Conservation (phyloP, 768 basidiomycete species). For the Termitomyces sp. region DNA sequence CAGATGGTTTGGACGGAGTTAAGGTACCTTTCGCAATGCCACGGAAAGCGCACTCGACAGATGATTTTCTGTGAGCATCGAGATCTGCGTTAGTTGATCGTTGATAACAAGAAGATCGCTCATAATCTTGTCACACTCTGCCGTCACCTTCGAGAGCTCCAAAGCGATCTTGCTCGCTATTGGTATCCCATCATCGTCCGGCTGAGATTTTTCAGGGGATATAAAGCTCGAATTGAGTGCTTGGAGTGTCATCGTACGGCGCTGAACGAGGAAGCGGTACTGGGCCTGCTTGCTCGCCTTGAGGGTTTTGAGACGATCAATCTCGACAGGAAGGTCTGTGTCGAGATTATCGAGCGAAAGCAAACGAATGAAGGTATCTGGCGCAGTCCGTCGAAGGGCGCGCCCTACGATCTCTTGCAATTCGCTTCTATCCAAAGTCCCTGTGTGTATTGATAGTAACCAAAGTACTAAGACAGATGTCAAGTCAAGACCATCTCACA, state of each 20-base stretch:
- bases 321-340: slow-evolving; percentile 52
- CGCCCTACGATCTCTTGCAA: slow-evolving; percentile 71
- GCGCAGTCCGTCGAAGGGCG: slow-evolving; percentile 66
- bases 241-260: slow-evolving; percentile 69
- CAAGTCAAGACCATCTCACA: slow-evolving; percentile 35
- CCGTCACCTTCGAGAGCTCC: slow-evolving; percentile 60
- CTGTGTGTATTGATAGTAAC: slow-evolving; percentile 22
- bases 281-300: slow-evolving; percentile 57
- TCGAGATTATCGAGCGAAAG: slow-evolving; percentile 63
- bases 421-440: slow-evolving; percentile 58
- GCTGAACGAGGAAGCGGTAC: slow-evolving; percentile 64
- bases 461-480: neutral
- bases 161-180: slow-evolving; percentile 41
- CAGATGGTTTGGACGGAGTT: neutral
- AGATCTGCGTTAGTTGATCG: slow-evolving; percentile 66
- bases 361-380: slow-evolving; percentile 69
- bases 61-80: slow-evolving; percentile 59
- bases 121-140: slow-evolving; percentile 55
- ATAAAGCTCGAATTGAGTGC: slow-evolving; percentile 56
- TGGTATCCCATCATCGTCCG: slow-evolving; percentile 34
- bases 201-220: slow-evolving; percentile 31
- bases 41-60: slow-evolving; percentile 75
- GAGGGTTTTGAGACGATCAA: slow-evolving; percentile 50
- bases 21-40: slow-evolving; percentile 63
- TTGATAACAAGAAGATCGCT: slow-evolving; percentile 54